A percentile compares a stretch with the other conserved stretches of the same genome.
Evolutionary conservation across 192 early-diverging fungal genomes (phyloP).

Genomic region (Helicostylum pulchrum): DNA sequence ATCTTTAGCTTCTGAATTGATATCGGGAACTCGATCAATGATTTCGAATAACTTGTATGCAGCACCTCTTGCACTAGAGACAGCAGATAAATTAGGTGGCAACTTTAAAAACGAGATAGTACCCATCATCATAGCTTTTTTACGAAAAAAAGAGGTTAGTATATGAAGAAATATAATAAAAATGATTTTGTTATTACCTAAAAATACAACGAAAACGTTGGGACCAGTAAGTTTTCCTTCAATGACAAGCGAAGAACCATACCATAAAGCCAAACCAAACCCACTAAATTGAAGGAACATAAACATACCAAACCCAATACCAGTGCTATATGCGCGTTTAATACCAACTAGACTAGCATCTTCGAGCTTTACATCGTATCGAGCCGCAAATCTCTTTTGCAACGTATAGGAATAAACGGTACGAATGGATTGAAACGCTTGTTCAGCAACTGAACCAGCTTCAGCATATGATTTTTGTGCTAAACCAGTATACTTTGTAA

Average conservation of each 20-base stretch:
- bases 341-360: constrained; percentile 61
- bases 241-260: constrained; percentile 60
- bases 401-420: constrained; percentile 84
- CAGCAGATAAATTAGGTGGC: constrained; percentile 65
- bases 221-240: constrained; percentile 39
- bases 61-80: constrained; percentile 73
- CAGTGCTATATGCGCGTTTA: constrained; percentile 54
- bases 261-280: constrained; percentile 82
- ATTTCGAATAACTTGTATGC: constrained; percentile 73
- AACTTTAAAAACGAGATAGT: constrained; percentile 60
- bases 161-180: background rate
- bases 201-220: constrained; percentile 80
- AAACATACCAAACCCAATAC: constrained; percentile 65
- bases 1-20: constrained; percentile 53
- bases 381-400: constrained; percentile 60
- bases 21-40: constrained; percentile 76
- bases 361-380: constrained; percentile 58
- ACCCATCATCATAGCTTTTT: constrained; percentile 68
- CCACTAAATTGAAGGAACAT: constrained; percentile 68
- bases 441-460: constrained; percentile 82
- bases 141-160: constrained; percentile 14
- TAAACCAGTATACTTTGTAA: constrained; percentile 41
- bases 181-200: constrained; percentile 29
- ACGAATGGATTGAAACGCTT: constrained; percentile 75
- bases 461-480: constrained; percentile 67